Base-by-base conservation (phyloP, 2,329 filamentous ascomycete species). In the Paraconiothyrium sp. region DNA sequence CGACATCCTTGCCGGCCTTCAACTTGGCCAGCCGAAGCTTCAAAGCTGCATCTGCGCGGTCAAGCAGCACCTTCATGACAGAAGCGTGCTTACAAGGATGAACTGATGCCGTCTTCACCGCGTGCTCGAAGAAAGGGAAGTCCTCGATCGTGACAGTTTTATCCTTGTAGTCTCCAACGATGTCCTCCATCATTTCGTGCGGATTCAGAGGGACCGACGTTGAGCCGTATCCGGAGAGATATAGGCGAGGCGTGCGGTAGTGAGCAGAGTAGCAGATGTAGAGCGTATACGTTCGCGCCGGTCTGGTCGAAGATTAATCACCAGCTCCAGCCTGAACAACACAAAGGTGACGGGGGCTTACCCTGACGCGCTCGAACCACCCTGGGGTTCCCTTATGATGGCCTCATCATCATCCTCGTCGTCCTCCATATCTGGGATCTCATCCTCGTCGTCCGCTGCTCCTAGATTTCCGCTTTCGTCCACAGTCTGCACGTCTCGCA, bases 221-320 rank as follows among this genome's bases (percentile, higher is more conserved):
- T 30, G 91, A 86, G 13, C 88, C 84, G 80, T 98, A 98, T 72
- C 95, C 95, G 0, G 93, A 96, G 51, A 99, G 89, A 80, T 97
- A 99, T 72, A 98, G 88, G 37, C 95, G 92, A 0, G 95, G 95
- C 4, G 95, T 98, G 70, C 93, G 92, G 82, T 98, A 99, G 84
- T 97, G 97, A 41, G 94, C 92, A 4, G 94, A 92, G 83, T 99
- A 99, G 81, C 93, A 95, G 75, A 99, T 98, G 85, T 99, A 99
- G 68, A 99, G 90, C 48, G 92, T 97, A 80, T 99, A 99, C n/a
- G 92, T 97, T 69, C 95, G 91, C 55, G 92, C 87, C 57, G 92
- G 90, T 60, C 92, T 97, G 67, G 56, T 24, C 4, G 13, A 20
- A 13, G 20, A 58, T 72, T 47, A 76, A 73, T 58, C 27, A 47